Conservation (phyloP, 108 stramenopile genomes). For the Skeletonema marinoi region DNA sequence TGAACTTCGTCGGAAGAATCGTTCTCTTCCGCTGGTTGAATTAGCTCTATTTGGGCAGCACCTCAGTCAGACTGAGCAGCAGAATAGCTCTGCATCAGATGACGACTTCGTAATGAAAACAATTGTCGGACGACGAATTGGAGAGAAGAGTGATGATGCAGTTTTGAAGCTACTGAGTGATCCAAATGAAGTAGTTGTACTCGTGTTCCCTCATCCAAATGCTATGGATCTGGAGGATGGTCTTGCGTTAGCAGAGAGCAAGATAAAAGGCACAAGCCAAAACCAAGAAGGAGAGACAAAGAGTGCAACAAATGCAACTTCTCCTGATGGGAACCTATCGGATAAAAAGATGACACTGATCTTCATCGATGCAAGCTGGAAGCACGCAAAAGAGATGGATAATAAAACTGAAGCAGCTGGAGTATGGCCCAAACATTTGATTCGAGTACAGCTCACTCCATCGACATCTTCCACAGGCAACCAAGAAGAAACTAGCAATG, state of each 20-base stretch:
- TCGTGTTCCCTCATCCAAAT: constrained; percentile 46
- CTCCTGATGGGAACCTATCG: not conserved
- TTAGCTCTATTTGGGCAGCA: constrained; percentile 47
- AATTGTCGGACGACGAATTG: constrained; percentile 54
- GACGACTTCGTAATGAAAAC: constrained; percentile 45
- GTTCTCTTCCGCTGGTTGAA: constrained; percentile 67
- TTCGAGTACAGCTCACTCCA: constrained; percentile 50
- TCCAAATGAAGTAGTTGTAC: constrained; percentile 34
- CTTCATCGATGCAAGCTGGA: constrained; percentile 84
- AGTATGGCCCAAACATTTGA: constrained; percentile 58
- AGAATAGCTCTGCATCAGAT: not conserved
- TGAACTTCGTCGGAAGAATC: constrained; percentile 70
- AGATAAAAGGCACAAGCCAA: constrained; percentile 4
- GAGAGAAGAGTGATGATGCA: constrained; percentile 29
- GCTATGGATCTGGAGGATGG: constrained; percentile 47
- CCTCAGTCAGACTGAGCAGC: not conserved
- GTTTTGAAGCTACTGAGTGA: constrained; percentile 40
- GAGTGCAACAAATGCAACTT: too few species aligned
- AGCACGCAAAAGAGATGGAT: constrained; percentile 82
- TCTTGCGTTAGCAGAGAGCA: constrained; percentile 30
- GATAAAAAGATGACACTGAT: constrained; percentile 54
- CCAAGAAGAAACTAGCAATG: not conserved
- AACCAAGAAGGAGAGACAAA: not conserved
- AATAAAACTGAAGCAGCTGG: constrained; percentile 35
- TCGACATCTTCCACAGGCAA: not conserved